phyloP scores from a whole-genome alignment of 495 filamentous ascomycete species.

The Hypoxylon rickii region DNA sequence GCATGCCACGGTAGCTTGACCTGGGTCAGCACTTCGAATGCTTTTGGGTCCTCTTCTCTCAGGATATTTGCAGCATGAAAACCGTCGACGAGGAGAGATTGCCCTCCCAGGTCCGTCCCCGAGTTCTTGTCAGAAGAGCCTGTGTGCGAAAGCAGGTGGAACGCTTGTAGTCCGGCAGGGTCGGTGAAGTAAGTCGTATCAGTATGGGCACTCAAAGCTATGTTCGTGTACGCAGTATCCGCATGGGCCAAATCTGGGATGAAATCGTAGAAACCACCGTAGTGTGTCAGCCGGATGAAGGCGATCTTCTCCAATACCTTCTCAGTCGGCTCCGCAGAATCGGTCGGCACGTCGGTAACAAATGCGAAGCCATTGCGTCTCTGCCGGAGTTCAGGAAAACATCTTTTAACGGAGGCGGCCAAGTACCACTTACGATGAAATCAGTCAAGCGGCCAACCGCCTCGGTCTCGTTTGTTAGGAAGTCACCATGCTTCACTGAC shows the following conservation, averaged over 20 bases:
- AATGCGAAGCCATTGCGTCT: constrained; percentile 69
- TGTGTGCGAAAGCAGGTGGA: constrained; percentile 83
- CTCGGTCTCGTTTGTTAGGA: constrained; percentile 59
- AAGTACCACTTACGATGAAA: constrained; percentile 38
- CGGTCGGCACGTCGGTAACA: constrained; percentile 65
- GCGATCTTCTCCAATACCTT: constrained; percentile 75
- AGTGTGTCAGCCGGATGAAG: constrained; percentile 85
- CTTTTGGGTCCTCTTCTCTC: constrained; percentile 46
- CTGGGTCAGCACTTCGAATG: constrained; percentile 57
- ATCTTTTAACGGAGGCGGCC: constrained; percentile 1
- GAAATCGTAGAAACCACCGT: constrained; percentile 96
- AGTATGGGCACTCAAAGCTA: constrained; percentile 78
- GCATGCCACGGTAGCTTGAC: constrained; percentile 71
- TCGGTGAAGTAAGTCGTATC: constrained; percentile 95
- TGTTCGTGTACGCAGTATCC: constrained; percentile 90
- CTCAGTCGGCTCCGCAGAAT: constrained; percentile 68
- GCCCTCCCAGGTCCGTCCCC: constrained; percentile 56
- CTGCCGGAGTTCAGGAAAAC: constrained; percentile 35
- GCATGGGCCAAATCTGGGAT: constrained; percentile 83
- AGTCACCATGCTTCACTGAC: constrained; percentile 43
- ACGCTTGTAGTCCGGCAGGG: constrained; percentile 84
- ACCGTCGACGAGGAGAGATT: constrained; percentile 80
- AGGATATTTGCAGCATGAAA: constrained; percentile 70
- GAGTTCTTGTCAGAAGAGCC: constrained; percentile 20
- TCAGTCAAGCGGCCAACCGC: constrained; percentile 59